A percentile compares a stretch with the other conserved stretches of the same genome.
Conservation (phyloP, 2,329 filamentous ascomycete species). For the Cytospora paraplurivora region DNA sequence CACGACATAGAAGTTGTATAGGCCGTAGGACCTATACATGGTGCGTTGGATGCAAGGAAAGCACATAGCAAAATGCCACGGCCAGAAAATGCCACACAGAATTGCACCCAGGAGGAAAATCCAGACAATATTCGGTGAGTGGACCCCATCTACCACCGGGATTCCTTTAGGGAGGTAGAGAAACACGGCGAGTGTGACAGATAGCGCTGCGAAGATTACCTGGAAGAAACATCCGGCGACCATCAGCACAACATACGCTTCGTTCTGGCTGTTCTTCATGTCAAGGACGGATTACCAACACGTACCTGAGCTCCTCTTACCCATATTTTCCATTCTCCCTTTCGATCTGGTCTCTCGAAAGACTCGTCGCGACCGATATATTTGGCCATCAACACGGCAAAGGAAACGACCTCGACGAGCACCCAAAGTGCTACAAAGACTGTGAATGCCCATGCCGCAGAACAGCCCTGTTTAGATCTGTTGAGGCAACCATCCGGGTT, state of each 20-base stretch:
- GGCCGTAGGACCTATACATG: neutral
- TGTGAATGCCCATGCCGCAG: neutral
- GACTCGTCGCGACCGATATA: neutral
- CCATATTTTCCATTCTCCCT: neutral
- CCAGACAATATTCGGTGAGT: neutral
- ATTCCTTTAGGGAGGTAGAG: neutral
- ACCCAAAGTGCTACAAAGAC: neutral
- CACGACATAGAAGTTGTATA: neutral
- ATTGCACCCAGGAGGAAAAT: neutral
- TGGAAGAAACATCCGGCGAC: neutral
- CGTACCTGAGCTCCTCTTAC: neutral
- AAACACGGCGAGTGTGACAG: neutral
- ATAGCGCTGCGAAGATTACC: neutral
- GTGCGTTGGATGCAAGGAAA: neutral
- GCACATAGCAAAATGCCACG: neutral
- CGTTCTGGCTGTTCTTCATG: neutral
- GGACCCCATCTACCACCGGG: neutral
- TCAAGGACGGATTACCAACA: neutral
- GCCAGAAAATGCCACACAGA: neutral
- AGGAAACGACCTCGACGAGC: neutral
- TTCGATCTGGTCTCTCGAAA: neutral
- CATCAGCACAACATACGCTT: neutral
- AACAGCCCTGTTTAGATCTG: neutral
- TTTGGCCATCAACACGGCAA: neutral
- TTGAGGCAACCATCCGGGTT: neutral